Evolutionary conservation across 1,139 yeast species (phyloP), one percentile per base, ranked within the genome.

Genomic region (Zhuliangozyma parablackwelliae): DNA sequence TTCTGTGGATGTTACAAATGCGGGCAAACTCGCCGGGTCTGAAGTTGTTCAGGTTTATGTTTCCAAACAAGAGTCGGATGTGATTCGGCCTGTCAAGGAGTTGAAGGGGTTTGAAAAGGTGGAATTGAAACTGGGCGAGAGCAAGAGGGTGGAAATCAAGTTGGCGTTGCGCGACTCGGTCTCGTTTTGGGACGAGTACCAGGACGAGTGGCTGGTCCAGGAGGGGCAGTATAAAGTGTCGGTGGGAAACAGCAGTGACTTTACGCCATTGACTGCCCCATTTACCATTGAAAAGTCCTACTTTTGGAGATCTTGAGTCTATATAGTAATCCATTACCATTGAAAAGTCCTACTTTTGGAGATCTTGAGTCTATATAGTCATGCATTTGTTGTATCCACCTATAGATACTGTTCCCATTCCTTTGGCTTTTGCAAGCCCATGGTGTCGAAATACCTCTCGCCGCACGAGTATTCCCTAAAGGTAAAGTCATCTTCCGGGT

Each of bases 391-490:
- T 23, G 23, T 30, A 5, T 8, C 12, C 26, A 6, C 24, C n/a
- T 30, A 7, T 16, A 24, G 24, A 3, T 30, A 57, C 12, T 55
- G 41, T 24, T 54, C 54, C 73, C 73, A 68, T 33, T 66, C 75
- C 33, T 46, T 48, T 3, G 82, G 82, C 48, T 70, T 67, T 42
- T 60, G 54, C 44, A 62, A 48, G 24, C 59, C 57, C 61, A 67
- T 68, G 16, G 66, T 65, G 16, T 75, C 76, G 51, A 63, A 71
- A 54, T 63, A 76, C 46, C 66, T 65, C 25, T 69, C 65, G 25
- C 78, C 79, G 55, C 82, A 76, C 2, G 79, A 69, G 50, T 75
- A 75, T 2, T 72, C 77, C 42, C 70, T 61, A 54, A 75, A 75
- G 0, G 80, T 75, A 50, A 77, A 77, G 49, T 76, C 82, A 13